Base-by-base conservation (phyloP, 2,329 filamentous ascomycete genomes). In the Penicillium sp. region DNA sequence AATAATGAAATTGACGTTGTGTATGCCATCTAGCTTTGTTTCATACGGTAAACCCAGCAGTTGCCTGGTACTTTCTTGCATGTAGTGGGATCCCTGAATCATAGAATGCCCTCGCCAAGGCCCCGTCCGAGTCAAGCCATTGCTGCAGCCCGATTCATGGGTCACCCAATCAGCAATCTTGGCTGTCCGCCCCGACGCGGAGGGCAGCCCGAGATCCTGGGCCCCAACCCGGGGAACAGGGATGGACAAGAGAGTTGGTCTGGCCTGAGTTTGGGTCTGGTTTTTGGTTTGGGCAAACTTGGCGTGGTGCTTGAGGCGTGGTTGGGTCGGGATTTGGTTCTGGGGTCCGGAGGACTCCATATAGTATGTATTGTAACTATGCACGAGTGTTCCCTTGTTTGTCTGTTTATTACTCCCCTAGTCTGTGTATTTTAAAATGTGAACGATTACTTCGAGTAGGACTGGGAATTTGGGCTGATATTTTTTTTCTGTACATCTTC, bases 1-100 rank as follows among this genome's bases (percentile, higher is more conserved):
- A 51, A 19, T 51, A 35, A 51, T 33, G 49, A 51, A 35, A 35
- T 22, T 33, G 49, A 51, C 15, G n/a, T 17, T 30, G 26, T 49
- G 45, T 30, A 49, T 49, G 24, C 15, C 44, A 1, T 19, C 13
- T 37, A 37, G 35, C 5, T 37, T 13, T 3, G 13, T 37, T 5
- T 37, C 35, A 15, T 42, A 1, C 5, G 9, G 5, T 19, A n/a
- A 9, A 33, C 30, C 30, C 10, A 33, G 4, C 4, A 33, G 30
- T 33, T 33, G 2, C 9, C 10, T 33, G 30, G 30, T 33, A 33
- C 30, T 33, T 12, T 12, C 30, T 10, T 10, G 10, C 30, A 33
- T 33, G 30, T 33, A 12, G 1, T 7, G 5, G 28, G 4, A 28
- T 28, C 28, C 49, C 28, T 51, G 49, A 51, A 33, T 51, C 49